Evolutionary conservation across 805 yeast species (phyloP), one percentile per base, ranked within the genome.

Genomic region (Yarrowia sp.): DNA sequence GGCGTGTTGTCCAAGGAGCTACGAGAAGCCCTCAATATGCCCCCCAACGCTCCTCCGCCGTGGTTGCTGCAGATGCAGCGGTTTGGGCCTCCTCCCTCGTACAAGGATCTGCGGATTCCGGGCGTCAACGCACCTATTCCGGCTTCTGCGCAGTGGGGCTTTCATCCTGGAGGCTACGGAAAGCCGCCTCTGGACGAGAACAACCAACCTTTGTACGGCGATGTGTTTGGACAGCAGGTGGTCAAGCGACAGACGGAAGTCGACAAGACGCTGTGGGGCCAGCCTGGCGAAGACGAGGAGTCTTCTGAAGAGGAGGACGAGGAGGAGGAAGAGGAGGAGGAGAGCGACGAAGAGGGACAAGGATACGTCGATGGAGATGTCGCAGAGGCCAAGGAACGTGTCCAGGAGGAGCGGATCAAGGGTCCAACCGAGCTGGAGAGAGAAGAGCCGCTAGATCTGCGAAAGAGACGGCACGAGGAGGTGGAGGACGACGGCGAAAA

Each of bases 1-100:
- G 97, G 97, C 0, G 74, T 73, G 13, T 32, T 91, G 2, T 84
- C 91, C n/a, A 67, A 72, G 4, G 81, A 80, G 19, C 77, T 93
- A n/a, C 73, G 85, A 44, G 73, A 75, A 1, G 97, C 96, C 0
- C 73, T 93, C 67, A 91, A 88, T 0, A 76, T 91, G 67, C 78
- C 83, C 0, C 81, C 80, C 6, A 80, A 77, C 38, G 75, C 77
- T 1, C 79, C 85, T 6, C 90, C 91, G 1, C 97, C 97, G 0
- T 93, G 97, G 97, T 78, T 86, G 21, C 72, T 78, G 2, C 80
- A 81, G 35, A 86, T 92, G 88, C 80, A 79, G 60, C 77, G 81
- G 62, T 68, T 81, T 13, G 97, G 97, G 0, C 84, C 87, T 25
- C 97, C 98, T 0, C 97, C 97, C 0, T 80, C 90, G 18, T 92